These are phyloP conservation scores for Ascoidea rubescens DNA, from an alignment of 805 yeast genomes.

Conservation along the genomic window DNA sequence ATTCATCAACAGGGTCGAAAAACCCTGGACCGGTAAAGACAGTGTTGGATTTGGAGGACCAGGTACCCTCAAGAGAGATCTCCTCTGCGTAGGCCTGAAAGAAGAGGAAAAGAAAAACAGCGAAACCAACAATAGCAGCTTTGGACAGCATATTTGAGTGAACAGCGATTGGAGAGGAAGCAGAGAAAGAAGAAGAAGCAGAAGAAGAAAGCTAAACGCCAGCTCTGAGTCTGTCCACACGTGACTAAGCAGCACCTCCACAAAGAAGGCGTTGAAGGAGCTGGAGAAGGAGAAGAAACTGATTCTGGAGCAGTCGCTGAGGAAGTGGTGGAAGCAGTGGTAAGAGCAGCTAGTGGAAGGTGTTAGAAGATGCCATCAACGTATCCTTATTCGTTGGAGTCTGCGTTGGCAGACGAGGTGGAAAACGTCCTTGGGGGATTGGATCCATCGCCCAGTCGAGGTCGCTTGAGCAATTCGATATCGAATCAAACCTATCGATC, in stretches of 20 bases:
- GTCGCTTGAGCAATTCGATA: background rate
- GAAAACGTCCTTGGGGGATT: background rate
- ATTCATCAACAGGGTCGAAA: slow-evolving; percentile 91
- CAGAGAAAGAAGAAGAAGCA: too few species aligned
- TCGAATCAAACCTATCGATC: background rate
- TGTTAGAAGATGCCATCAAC: too few species aligned
- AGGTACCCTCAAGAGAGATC: slow-evolving; percentile 58
- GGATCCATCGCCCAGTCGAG: background rate
- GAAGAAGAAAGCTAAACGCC: background rate
- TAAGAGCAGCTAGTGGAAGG: too few species aligned
- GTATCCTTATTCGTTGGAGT: background rate
- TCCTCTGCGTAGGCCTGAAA: background rate
- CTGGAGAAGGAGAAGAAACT: too few species aligned
- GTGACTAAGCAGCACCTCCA: too few species aligned
- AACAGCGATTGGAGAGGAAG: background rate
- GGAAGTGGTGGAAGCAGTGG: too few species aligned
- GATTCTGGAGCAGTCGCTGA: too few species aligned
- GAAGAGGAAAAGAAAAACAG: too few species aligned
- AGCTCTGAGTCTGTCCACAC: too few species aligned
- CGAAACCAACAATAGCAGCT: too few species aligned
- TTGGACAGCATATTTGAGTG: background rate
- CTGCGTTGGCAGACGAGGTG: background rate
- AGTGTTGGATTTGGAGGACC: slow-evolving; percentile 88
- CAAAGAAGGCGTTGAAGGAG: too few species aligned
- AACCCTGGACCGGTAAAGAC: slow-evolving; percentile 96